These are phyloP conservation scores for Colletotrichum somersetense DNA, from an alignment of 2,329 filamentous ascomycete genomes.

Conservation along the genomic window DNA sequence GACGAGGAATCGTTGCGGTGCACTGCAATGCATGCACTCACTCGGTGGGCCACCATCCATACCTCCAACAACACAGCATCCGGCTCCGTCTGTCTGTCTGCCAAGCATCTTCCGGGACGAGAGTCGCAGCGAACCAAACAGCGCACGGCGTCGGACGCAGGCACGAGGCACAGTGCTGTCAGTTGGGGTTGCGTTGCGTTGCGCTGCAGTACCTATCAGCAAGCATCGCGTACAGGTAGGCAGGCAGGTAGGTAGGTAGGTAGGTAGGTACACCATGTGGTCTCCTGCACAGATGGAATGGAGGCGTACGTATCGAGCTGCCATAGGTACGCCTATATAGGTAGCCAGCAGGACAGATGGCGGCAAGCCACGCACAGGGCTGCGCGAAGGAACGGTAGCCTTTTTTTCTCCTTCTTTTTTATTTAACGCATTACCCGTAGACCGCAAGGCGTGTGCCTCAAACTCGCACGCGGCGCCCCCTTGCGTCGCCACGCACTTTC, in stretches of 20 bases:
- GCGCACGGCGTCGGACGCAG: conserved; percentile 15
- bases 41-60: conserved; percentile 8
- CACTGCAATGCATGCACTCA: conserved; percentile 22
- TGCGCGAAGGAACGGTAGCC: neutral
- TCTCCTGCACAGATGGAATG: conserved; percentile 13
- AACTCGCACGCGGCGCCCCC: conserved; percentile 4
- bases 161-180: conserved; percentile 21
- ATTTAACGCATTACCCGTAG: too few relatives aligned
- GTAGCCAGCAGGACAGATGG: too few relatives aligned
- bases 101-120: neutral
- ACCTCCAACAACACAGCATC: too few relatives aligned
- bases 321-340: neutral
- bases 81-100: neutral
- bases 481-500: conserved; percentile 23
- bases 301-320: neutral
- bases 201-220: neutral
- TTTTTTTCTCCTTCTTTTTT: too few relatives aligned
- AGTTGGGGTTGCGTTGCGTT: conserved; percentile 5
- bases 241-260: too few relatives aligned
- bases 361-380: neutral
- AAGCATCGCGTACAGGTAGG: neutral
- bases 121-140: conserved; percentile 6
- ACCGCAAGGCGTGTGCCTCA: neutral
- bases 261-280: neutral
- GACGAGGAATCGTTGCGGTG: conserved; percentile 37